Evolutionary conservation across 106 monocot species (phyloP), one percentile per base, ranked within the genome.

Genomic region (Phalaenopsis aphrodite): DNA sequence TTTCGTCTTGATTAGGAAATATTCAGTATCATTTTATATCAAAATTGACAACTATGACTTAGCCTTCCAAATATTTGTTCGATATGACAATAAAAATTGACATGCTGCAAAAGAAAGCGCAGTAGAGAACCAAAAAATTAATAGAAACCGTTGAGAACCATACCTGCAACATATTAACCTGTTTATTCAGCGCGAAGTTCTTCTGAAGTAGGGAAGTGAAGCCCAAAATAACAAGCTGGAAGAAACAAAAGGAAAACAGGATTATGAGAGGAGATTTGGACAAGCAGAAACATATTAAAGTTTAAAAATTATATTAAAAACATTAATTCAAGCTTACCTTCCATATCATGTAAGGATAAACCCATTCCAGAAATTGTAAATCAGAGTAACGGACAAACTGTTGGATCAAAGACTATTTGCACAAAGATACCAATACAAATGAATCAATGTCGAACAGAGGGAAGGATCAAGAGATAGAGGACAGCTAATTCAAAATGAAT

Each of bases 171-270:
- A 58, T 42, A 39, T 47, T 67, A 61, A 88, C 79, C 41, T 91
- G 83, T 38, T 80, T 79, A 12, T 87, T 82, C 17, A 91, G 78
- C 7, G 83, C 79, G 68, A 88, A 81, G 75, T 85, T 91, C 77
- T 83, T 88, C 76, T 85, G 86, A 30, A 91, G 77, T 37, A 91
- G 71, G 81, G 85, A 88, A 75, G 75, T 55, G n/a, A 91, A 82
- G 80, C 81, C 77, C 41, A 81, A 79, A 10, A 84, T 39, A 75
- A 82, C 79, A 77, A 81, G 39, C 45, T 72, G 64, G 41, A 61
- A 61, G 21, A 47, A 65, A 79, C 19, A 58, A 79, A 79, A 16
- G 19, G 41, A 79, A 79, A 18, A 75, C 14, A 10, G 41, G 17
- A 17, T n/a, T 18, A 43, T 15, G 15, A 42, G 41, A 58, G 9